Base-by-base conservation (phyloP, 2,329 filamentous ascomycete genomes). In the Aspergillus bombycis region DNA sequence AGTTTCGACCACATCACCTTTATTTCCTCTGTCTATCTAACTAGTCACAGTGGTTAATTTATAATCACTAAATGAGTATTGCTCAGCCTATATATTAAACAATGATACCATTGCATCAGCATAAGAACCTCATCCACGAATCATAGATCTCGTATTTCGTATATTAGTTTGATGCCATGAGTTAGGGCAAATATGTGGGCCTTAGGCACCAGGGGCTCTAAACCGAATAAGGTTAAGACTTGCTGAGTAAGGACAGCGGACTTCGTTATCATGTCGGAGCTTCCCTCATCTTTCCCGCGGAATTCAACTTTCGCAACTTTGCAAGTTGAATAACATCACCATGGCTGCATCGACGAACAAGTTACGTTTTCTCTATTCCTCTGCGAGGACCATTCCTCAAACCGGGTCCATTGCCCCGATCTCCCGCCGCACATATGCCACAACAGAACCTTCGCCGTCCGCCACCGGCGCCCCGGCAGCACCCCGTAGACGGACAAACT, bases 401-500 rank as follows among this genome's bases (percentile, higher is more conserved):
- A 32, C 62, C 10, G 62, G 66, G 10, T 46, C 64, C 34, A 30
- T 68, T 62, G 46, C 67, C 38, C 57, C 70, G 14, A 62, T 71
- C 61, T 62, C 62, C 58, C 55, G 65, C 63, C 76, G 78, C 61
- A 67, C 68, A 63, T 80, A 80, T 61, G 78, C 78, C 41, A 80
- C 78, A n/a, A 77, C 77, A 23, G 74, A 74, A 61, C 68, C 72
- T 48, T 72, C 75, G 11, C 55, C 68, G 34, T 76, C 75, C 66
- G 75, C 75, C 62, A 75, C 70, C 48, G 70, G 71, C 64, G 72
- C 71, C 64, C 67, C 71, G 10, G 90, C 80, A 71, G 91, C 89
- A 9, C 77, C 79, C 60, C 84, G 83, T 68, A 90, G 78, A 62
- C 79, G 77, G 34, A 89, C 86, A 16, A 77, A 79, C 3, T 90